Evolutionary conservation across 169 alveolate genomes (phyloP).

Genomic region (Eimeria sp.): DNA sequence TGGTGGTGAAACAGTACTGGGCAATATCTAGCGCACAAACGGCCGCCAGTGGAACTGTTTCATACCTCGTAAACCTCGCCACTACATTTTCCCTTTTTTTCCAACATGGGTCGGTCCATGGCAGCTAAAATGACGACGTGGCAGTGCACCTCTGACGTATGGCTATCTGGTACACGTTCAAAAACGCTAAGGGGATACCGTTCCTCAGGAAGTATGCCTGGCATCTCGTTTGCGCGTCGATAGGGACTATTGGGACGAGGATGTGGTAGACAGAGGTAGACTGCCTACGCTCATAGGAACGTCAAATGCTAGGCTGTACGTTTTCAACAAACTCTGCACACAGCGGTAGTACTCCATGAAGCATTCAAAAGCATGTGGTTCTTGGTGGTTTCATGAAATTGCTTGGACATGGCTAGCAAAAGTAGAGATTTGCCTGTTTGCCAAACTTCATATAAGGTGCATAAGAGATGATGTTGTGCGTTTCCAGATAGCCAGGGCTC

Average conservation of each 20-base stretch:
- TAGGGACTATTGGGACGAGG: not conserved
- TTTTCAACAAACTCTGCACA: too few species aligned
- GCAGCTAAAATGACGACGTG: not conserved
- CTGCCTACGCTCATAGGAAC: not conserved
- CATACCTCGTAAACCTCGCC: not conserved
- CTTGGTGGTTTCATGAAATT: not conserved
- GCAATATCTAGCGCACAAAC: too few species aligned
- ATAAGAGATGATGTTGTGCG: not conserved
- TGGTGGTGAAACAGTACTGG: not conserved
- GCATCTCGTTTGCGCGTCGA: too few species aligned
- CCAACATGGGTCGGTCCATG: not conserved
- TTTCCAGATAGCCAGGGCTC: not conserved
- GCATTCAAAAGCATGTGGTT: not conserved
- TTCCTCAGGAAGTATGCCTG: not conserved
- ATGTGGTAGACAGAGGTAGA: not conserved
- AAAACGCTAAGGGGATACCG: not conserved
- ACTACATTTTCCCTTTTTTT: not conserved
- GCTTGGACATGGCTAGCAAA: too few species aligned
- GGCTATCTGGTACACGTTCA: not conserved
- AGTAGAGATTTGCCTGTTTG: too few species aligned
- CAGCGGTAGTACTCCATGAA: not conserved
- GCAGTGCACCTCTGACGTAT: not conserved
- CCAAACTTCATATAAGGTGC: not conserved
- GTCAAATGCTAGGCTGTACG: not conserved
- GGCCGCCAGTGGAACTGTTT: not conserved